Base-by-base conservation (phyloP, 139 green algal genomes). In the Bryopsis sp. region DNA sequence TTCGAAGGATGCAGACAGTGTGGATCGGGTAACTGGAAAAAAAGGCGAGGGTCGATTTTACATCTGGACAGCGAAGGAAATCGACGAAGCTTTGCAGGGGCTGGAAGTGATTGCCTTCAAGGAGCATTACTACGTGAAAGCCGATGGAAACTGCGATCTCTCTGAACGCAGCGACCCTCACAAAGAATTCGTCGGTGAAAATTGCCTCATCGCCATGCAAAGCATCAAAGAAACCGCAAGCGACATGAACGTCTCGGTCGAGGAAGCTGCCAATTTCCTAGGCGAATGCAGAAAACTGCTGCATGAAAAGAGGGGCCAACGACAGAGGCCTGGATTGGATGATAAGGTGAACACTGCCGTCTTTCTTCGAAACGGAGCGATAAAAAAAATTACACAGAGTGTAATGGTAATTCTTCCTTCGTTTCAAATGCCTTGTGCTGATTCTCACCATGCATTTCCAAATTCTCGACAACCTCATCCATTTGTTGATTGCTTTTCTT, bases 11-110 rank as follows among this genome's bases (percentile, higher is more conserved):
- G 90, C 85, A 8, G 88, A 92, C 74, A 90, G 83, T 64, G 39
- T 85, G 29, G 79, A 94, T 64, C 62, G 72, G 1, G 47, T 24
- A 3, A 68, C 34, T 2, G 78, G 78, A 31, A 74, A 77, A 54
- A 90, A 91, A 73, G 81, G 73, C 35, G 89, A 95, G 72, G 89
- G 88, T 7, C 72, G 75, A 1, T 95, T 93, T 63, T 95, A 95
- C 73, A 34, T 90, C 2, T 95, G 89, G 81, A 81, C 58, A 26
- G 15, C 58, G 28, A n/a, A 48, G 1, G 73, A 85, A 65, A 48
- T 83, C 35, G 19, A 66, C 2, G 2, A 47, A 4, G 11, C 39
- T 19, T 2, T 60, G 50, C 32, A 39, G 62, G 31, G 50, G 65
- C 64, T n/a, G 67, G 34, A 73, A 22, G 39, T 28, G 4, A 15